Evolutionary conservation across 2,329 filamentous ascomycete genomes (phyloP), one percentile per base, ranked within the genome.

Genomic region (Thielaviopsis ethacetica): DNA sequence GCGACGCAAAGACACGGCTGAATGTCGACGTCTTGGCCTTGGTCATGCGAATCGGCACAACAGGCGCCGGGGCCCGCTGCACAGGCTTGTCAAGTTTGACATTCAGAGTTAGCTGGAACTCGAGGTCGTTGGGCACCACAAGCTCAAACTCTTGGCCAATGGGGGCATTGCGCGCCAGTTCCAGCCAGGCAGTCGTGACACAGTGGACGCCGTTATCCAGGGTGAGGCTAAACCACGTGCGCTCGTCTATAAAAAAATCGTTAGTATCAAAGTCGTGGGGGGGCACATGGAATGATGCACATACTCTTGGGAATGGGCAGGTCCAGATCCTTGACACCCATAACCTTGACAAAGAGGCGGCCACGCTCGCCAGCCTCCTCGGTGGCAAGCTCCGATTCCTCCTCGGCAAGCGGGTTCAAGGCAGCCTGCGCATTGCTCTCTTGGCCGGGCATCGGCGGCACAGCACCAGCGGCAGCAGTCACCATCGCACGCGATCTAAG

Each of bases 71-170:
- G 58, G 73, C 73, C 62, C 75, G 75, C 13, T 85, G 78, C 26
- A 84, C 82, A 5, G 87, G 88, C 67, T 91, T 88, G 64, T 91
- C 86, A 24, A 97, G 78, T 74, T 96, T 96, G 63, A 95, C 94
- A 65, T 96, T 95, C 15, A 98, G 80, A 0, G 93, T 97, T 47
- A 98, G 81, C 71, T 98, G 93, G 73, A 98, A 98, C 70, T 98
- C 93, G n/a, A 98, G 82, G 65, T 98, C 93, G 65, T 95, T 93
- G 55, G 94, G 85, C 26, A 98, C 93, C 34, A 97, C 91, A 52
- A 98, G 83, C 73, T 98, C 93, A 66, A 98, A 98, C 69, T 98
- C 93, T 68, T 98, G 93, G 6, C 91, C 93, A 65, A 98, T 97
- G 0, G 93, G 90, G 1, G 93, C 91, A 61, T 87, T 91, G 65